Conservation (phyloP, 75 land plant genomes). For the Adiantum capillusveneris region DNA sequence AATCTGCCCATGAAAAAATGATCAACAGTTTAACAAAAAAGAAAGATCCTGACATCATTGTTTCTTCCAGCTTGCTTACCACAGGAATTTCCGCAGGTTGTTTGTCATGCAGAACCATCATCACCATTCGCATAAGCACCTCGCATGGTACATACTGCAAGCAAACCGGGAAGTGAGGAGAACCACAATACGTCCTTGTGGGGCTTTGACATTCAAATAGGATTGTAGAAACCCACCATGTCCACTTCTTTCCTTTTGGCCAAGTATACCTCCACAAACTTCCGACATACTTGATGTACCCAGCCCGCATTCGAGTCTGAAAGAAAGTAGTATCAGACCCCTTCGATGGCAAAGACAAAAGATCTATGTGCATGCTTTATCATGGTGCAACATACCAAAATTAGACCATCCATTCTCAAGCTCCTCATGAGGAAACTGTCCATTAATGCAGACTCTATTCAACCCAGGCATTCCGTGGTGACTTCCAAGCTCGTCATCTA, state of each 20-base stretch:
- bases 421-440: too few species aligned
- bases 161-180: neutral
- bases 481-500: too few species aligned
- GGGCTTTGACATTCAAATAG: neutral
- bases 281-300: constrained; percentile 1
- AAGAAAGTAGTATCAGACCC: too few species aligned
- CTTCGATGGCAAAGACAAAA: too few species aligned
- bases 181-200: neutral
- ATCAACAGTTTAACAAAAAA: too few species aligned
- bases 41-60: too few species aligned
- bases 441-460: too few species aligned
- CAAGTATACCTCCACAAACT: neutral
- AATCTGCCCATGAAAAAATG: constrained; percentile 31
- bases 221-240: neutral
- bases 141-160: neutral
- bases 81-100: constrained; percentile 67
- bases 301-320: neutral
- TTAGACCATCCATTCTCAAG: too few species aligned
- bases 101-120: constrained; percentile 38
- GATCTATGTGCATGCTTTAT: too few species aligned
- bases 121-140: constrained; percentile 25
- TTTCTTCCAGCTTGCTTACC: too few species aligned
- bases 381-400: too few species aligned
- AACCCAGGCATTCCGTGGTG: too few species aligned
- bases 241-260: neutral